Base-by-base conservation (phyloP, 2,329 filamentous ascomycete species). In the Lanzia echinophila region DNA sequence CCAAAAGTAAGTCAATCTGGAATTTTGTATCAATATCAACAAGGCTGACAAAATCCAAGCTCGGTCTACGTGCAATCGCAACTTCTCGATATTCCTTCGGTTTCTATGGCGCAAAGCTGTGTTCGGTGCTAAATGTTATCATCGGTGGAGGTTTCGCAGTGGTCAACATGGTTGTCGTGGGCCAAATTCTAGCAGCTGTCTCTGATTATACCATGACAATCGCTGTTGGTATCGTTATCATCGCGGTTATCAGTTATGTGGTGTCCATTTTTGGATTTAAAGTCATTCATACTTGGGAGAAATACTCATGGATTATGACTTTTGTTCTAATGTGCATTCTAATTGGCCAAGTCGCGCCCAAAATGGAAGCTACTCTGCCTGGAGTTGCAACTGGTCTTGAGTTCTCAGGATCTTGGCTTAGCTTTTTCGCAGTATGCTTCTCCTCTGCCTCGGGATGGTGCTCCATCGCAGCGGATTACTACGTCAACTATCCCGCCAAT, bases 21-120 rank as follows among this genome's bases (percentile, higher is more conserved):
- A 11, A 24, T 34, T 31, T 12, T 53, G 19, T 28, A 22, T 6
- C 3, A 33, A 7, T 15, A 4, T 28, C 24, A 17, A 36, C 11
- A 20, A 15, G 20, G 36, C 44, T 53, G 38, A 53, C 17, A 13
- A 48, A 10, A 6, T 15, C 41, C 28, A 44, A 67, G 65, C 62
- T 66, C 36, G 65, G 66, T 53, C 63, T 77, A 20, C 69, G 74
- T 46, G 70, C 74, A 53, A 75, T 77, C 46, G 62, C 64, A 66
- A 69, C 73, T 31, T 70, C 71, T 47, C 67, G 74, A 47, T 75
- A 73, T 59, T 73, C 72, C n/a, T 74, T 77, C 55, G 74, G 74
- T n/a, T 76, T 74, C 70, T 77, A 69, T 56, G 73, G 74, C 15
- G 73, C 73, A 50, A 76, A 76, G 58, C 63, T 77, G 52, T 70